Evolutionary conservation across 768 basidiomycete genomes (phyloP).

Genomic region (Pleurotus pulmonarius): DNA sequence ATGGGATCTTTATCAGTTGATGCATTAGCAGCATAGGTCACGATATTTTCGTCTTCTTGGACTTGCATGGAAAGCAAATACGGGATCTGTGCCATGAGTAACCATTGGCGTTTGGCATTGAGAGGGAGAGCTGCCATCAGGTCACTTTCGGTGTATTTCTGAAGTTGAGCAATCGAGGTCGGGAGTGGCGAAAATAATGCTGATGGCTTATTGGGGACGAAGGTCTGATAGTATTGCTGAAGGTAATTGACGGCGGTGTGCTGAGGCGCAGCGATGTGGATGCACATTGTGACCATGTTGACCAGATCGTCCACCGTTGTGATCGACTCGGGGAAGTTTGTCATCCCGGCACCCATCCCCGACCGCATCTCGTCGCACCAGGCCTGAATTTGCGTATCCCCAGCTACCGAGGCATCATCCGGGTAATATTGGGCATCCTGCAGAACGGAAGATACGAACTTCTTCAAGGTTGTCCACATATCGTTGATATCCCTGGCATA

Average conservation of each 20-base stretch:
- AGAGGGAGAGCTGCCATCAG: slow-evolving; percentile 21
- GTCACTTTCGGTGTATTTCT: slow-evolving; percentile 15
- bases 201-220: slow-evolving; percentile 27
- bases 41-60: slow-evolving; percentile 19
- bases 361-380: slow-evolving; percentile 23
- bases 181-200: slow-evolving; percentile 22
- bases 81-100: slow-evolving; percentile 25
- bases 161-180: slow-evolving; percentile 14
- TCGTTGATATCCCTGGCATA: slow-evolving; percentile 21
- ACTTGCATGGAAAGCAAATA: slow-evolving; percentile 24
- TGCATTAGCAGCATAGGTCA: slow-evolving; percentile 19
- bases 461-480: slow-evolving; percentile 23
- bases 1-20: slow-evolving; percentile 4
- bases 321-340: slow-evolving; percentile 20
- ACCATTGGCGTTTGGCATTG: slow-evolving; percentile 18
- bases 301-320: slow-evolving; percentile 22
- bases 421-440: slow-evolving; percentile 10
- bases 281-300: slow-evolving; percentile 27
- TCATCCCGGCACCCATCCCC: slow-evolving; percentile 16
- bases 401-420: slow-evolving; percentile 17
- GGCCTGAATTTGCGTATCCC: slow-evolving; percentile 14
- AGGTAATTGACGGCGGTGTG: slow-evolving; percentile 31
- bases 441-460: slow-evolving; percentile 19
- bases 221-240: slow-evolving; percentile 29
- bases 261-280: slow-evolving; percentile 27